Evolutionary conservation across 2,329 filamentous ascomycete species (phyloP), one percentile per base, ranked within the genome.

Genomic region (Plectosphaerella plurivora): DNA sequence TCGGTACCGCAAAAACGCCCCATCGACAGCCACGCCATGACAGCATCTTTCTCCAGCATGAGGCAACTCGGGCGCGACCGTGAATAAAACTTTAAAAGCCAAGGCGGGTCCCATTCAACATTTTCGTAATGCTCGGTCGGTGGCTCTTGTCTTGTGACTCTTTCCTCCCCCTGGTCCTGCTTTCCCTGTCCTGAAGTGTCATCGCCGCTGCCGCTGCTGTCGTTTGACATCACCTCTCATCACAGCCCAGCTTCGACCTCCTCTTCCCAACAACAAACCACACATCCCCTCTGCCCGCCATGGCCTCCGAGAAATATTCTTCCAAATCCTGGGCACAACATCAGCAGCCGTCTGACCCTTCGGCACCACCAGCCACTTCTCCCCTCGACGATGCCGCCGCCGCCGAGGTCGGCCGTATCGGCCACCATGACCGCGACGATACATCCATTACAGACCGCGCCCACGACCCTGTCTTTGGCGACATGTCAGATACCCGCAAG

Each of bases 381-480:
- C n/a, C 41, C 16, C n/a, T n/a, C 18, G 41, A 44, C 18, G 41
- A 44, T 44, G 41, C n/a, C 41, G 41, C n/a, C 18, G 41, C 41
- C 18, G 41, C 41, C 16, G 41, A 44, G 41, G 16, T 44, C 41
- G 41, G 41, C 18, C 41, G 41, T 9, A 20, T 44, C 41, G 16
- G 10, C n/a, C n/a, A 44, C 41, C n/a, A 18, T 18, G 16, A 44
- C 5, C n/a, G 18, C 41, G 10, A 18, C 41, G 16, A 44, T 16
- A 20, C 41, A 3, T 18, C 18, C n/a, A 16, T 22, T n/a, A 7
- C 41, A 5, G 41, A 44, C 18, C 41, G 41, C n/a, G 51, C 50
- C 8, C 55, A 58, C 22, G 59, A 70, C 52, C 66, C 63, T 16
- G 65, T 70, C 35, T 70, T 69, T 58, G 68, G 68, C n/a, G 65